A percentile compares a stretch with the other conserved stretches of the same genome.
Evolutionary conservation across 139 green algal species (phyloP).

Genomic region (Zygnema circumcarinatum): DNA sequence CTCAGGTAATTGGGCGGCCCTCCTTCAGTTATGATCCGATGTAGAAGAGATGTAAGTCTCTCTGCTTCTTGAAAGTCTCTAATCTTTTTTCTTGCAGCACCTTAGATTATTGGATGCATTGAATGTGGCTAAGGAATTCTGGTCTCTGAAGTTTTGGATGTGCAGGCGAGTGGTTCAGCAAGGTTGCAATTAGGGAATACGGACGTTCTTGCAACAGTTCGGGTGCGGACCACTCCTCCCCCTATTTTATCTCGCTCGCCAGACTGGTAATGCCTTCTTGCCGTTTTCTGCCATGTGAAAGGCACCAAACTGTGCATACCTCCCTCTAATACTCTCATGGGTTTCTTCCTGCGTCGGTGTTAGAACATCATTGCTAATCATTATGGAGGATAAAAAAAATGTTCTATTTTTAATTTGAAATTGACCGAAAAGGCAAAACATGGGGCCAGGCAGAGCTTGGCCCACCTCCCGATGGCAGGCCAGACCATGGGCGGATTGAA

Average conservation of each 20-base stretch:
- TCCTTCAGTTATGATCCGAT: neutral
- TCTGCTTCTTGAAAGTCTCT: too few species aligned
- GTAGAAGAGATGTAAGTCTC: neutral
- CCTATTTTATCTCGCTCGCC: neutral
- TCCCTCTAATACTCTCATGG: too few species aligned
- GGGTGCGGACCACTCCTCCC: slow-evolving; percentile 67
- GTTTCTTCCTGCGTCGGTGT: too few species aligned
- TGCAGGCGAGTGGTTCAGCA: slow-evolving; percentile 80
- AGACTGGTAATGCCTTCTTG: too few species aligned
- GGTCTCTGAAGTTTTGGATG: neutral
- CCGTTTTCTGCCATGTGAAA: too few species aligned
- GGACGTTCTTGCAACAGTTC: slow-evolving; percentile 83
- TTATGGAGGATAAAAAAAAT: too few species aligned
- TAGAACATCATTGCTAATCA: too few species aligned
- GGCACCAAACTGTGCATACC: too few species aligned
- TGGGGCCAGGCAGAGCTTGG: slow-evolving; percentile 56
- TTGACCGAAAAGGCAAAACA: neutral
- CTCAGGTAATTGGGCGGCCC: slow-evolving; percentile 55
- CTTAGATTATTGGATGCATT: too few species aligned
- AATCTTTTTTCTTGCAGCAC: too few species aligned
- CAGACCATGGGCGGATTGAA: slow-evolving; percentile 65
- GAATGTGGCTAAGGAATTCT: too few species aligned
- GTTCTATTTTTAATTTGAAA: too few species aligned
- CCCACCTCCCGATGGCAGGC: neutral
- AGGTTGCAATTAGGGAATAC: slow-evolving; percentile 75